phyloP scores from a whole-genome alignment of 345 rosid genomes.

The Sapria himalayana region DNA sequence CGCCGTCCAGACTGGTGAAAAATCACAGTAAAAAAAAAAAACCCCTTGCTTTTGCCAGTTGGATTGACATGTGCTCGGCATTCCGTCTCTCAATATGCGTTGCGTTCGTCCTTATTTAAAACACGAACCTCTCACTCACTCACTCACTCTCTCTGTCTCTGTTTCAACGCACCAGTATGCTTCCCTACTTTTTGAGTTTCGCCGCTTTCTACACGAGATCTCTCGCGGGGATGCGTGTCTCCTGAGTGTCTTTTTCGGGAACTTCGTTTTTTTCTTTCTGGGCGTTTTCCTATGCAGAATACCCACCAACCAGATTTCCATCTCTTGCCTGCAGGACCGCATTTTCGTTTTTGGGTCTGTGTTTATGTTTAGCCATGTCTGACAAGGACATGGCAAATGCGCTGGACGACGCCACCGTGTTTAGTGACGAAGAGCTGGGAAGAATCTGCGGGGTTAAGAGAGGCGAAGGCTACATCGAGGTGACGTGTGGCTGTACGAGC shows the following conservation, averaged over 20 bases:
- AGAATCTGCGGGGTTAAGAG: constrained; percentile 67
- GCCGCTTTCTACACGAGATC: constrained; percentile 31
- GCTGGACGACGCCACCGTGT: constrained; percentile 24
- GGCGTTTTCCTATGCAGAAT: constrained; percentile 15
- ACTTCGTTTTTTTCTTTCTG: constrained; percentile 7
- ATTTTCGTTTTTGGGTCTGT: constrained; percentile 6
- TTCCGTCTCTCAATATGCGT: constrained; percentile 1
- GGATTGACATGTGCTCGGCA: neutral
- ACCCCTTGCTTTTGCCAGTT: no score
- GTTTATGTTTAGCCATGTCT: constrained; percentile 6
- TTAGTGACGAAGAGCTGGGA: constrained; percentile 72
- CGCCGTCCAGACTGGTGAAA: constrained; percentile 12
- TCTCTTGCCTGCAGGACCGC: constrained; percentile 6
- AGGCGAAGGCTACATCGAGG: constrained; percentile 59
- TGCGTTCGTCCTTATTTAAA: constrained; percentile 7
- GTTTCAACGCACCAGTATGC: no score
- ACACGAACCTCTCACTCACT: constrained; percentile 9
- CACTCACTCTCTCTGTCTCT: constrained; percentile 10
- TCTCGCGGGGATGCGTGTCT: constrained; percentile 32
- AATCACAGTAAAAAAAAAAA: no score
- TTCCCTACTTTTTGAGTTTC: constrained; percentile 9
- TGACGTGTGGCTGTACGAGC: constrained; percentile 96
- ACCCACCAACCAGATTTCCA: constrained; percentile 19
- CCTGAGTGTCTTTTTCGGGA: constrained; percentile 10
- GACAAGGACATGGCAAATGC: constrained; percentile 32